phyloP scores from a whole-genome alignment of 257 asterid genomes.

The Dorcoceras hygrometricum region DNA sequence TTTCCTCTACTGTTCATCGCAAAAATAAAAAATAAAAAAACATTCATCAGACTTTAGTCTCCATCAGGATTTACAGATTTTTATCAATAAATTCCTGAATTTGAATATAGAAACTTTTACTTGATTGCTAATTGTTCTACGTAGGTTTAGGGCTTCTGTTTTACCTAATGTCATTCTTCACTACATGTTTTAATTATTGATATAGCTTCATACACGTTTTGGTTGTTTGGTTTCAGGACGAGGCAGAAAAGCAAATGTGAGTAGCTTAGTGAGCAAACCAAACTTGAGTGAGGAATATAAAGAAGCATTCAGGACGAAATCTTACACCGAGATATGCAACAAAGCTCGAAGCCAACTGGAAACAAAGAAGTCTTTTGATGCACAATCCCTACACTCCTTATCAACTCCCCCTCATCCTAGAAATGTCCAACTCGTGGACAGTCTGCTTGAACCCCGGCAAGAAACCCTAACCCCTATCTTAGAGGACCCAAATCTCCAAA shows the following conservation, averaged over 20 bases:
- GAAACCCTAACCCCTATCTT: neutral
- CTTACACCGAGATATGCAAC: neutral
- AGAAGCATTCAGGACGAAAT: neutral
- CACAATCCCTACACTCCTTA: neutral
- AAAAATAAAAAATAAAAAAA: no score
- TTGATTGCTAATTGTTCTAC: neutral
- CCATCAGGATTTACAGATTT: no score
- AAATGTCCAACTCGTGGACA: neutral
- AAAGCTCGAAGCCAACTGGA: neutral
- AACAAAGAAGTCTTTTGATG: neutral
- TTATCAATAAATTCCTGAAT: no score
- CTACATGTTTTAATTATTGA: neutral
- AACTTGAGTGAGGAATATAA: neutral
- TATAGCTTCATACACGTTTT: neutral
- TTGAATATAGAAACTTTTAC: neutral
- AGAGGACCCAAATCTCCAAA: neutral
- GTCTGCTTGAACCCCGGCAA: neutral
- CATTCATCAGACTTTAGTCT: neutral
- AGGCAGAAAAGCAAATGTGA: neutral
- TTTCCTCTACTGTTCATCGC: neutral
- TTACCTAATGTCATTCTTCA: neutral
- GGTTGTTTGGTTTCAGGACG: neutral
- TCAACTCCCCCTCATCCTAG: neutral
- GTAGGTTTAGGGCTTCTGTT: neutral
- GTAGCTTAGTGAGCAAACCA: neutral